Conservation (phyloP, 306 rosid species). For the Fragaria nilgerrensis region DNA sequence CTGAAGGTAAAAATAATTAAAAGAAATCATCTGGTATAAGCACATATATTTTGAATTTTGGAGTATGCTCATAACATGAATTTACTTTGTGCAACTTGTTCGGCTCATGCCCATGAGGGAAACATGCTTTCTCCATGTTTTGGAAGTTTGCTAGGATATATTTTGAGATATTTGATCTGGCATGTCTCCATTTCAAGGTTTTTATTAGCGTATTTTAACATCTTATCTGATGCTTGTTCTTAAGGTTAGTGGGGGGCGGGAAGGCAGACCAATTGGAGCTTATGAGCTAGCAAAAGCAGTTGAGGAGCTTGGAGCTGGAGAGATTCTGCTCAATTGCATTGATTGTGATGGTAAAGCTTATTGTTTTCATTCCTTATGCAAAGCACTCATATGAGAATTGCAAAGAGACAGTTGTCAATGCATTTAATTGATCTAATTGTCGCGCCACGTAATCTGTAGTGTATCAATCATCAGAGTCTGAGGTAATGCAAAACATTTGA, state of each 20-base stretch:
- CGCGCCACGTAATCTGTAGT: background rate
- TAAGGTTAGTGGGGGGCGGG: slow-evolving; percentile 88
- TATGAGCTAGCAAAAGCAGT: slow-evolving; percentile 94
- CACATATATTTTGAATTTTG: background rate
- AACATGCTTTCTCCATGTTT: background rate
- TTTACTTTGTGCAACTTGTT: background rate
- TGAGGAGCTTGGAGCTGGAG: slow-evolving; percentile 97
- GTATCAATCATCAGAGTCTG: background rate
- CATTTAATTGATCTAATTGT: background rate
- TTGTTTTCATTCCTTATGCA: background rate
- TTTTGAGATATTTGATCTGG: slow-evolving; percentile 6
- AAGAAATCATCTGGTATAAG: background rate
- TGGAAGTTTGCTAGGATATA: background rate
- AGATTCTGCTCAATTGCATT: slow-evolving; percentile 91
- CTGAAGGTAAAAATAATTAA: background rate
- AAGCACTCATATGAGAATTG: background rate
- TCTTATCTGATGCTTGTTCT: slow-evolving; percentile 17
- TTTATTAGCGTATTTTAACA: slow-evolving; percentile 1
- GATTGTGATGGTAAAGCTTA: slow-evolving; percentile 81
- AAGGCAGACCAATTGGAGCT: slow-evolving; percentile 94
- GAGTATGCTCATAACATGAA: background rate
- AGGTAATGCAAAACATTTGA: background rate
- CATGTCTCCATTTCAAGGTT: background rate
- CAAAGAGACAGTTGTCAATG: background rate
- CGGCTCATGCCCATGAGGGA: background rate